Conservation (phyloP, 139 green algal species). For the Spirogloea muscicola region DNA sequence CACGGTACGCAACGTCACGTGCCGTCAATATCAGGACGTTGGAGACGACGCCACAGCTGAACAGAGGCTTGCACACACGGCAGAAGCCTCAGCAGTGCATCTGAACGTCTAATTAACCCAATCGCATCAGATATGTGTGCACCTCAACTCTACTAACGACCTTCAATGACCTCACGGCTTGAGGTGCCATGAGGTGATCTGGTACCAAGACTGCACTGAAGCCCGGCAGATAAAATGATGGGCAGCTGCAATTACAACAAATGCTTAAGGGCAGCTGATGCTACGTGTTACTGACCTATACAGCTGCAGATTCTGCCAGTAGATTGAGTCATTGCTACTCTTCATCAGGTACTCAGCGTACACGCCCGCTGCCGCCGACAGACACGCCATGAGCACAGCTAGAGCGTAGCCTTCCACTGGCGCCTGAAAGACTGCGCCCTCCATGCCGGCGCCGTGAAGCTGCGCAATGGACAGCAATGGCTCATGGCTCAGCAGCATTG, state of each 20-base stretch:
- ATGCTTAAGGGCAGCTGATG: not conserved
- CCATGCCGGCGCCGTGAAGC: not conserved
- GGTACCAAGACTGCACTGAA: not conserved
- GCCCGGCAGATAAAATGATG: not conserved
- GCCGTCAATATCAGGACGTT: not conserved
- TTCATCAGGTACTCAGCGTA: slow-evolving; percentile 52
- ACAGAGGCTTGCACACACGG: not conserved
- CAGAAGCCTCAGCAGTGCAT: not conserved
- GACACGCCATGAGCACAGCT: slow-evolving; percentile 2
- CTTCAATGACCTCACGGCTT: not conserved
- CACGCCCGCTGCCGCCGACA: slow-evolving; percentile 35
- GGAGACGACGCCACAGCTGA: slow-evolving; percentile 3
- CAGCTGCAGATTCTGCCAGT: slow-evolving; percentile 54
- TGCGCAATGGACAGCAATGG: too few species aligned
- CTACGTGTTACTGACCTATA: slow-evolving; percentile 22
- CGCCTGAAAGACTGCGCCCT: not conserved
- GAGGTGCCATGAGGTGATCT: not conserved
- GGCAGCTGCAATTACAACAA: too few species aligned
- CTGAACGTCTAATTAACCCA: not conserved
- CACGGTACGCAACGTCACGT: too few species aligned
- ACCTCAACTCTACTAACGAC: not conserved
- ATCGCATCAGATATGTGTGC: not conserved
- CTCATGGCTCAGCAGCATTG: too few species aligned
- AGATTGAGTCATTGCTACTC: slow-evolving; percentile 37
- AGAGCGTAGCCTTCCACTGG: slow-evolving; percentile 20